Conservation (phyloP, 805 yeast genomes). For the Schizosaccharomyces osmophilus region DNA sequence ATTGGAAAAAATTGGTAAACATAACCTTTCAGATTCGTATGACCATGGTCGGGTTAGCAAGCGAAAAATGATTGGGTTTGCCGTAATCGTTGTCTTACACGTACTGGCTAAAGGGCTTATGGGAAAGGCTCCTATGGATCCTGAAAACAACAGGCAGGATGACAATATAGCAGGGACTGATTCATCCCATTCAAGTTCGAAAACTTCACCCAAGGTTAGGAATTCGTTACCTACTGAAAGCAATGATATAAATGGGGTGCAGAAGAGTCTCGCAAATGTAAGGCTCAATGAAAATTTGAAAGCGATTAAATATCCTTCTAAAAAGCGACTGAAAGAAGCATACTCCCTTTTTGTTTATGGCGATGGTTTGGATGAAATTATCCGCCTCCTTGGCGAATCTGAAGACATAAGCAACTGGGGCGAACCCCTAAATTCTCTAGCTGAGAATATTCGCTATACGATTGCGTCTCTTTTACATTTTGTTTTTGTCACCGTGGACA, state of each 20-base stretch:
- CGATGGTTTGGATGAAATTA: neutral
- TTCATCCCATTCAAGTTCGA: neutral
- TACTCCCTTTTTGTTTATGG: neutral
- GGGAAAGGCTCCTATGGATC: neutral
- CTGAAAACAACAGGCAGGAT: neutral
- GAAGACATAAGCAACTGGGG: neutral
- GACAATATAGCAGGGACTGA: neutral
- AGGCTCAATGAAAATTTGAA: neutral
- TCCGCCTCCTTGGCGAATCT: neutral
- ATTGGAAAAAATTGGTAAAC: neutral
- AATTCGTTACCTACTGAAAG: neutral
- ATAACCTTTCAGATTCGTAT: constrained; percentile 1
- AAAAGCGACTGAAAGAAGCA: neutral
- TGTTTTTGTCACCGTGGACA: neutral
- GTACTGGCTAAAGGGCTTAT: neutral
- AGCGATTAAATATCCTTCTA: neutral
- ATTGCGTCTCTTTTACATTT: neutral
- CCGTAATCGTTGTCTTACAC: neutral
- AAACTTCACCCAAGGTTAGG: neutral
- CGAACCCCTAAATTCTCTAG: neutral
- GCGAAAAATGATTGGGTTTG: constrained; percentile 1
- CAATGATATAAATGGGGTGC: neutral
- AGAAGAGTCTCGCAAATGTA: neutral
- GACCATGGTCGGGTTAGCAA: constrained; percentile 1
- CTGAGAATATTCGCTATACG: neutral